A percentile compares a stretch with the other conserved stretches of the same genome.
Evolutionary conservation across 208 protist species (phyloP).

Genomic region (Wallacemonas rigidus): DNA sequence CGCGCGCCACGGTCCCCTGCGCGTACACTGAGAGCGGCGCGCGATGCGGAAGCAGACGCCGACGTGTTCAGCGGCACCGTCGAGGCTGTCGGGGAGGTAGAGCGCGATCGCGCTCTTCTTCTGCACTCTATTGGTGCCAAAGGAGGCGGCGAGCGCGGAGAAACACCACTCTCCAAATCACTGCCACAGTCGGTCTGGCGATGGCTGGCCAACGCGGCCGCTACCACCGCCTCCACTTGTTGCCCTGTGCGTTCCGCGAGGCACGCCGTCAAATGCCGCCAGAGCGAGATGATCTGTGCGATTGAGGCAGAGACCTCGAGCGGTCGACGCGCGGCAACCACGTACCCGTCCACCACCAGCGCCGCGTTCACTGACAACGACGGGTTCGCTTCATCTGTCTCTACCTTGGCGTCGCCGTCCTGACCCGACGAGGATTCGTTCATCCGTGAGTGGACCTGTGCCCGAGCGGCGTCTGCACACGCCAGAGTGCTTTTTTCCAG

Average conservation of each 20-base stretch:
- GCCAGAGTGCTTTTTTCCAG: background rate
- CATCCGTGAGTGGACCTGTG: background rate
- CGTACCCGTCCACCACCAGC: conserved; percentile 1
- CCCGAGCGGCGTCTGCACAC: background rate
- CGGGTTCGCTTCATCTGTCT: conserved; percentile 23
- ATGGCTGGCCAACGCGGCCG: too few species aligned
- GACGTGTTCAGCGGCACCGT: conserved; percentile 8
- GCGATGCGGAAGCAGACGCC: conserved; percentile 5
- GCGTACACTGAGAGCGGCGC: background rate
- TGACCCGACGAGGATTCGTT: too few species aligned
- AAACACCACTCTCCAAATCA: background rate
- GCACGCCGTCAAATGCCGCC: background rate
- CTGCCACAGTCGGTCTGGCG: too few species aligned
- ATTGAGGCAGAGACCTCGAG: background rate
- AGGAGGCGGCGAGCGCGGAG: background rate
- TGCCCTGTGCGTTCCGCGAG: background rate
- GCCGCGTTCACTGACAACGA: background rate
- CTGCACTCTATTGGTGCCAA: background rate
- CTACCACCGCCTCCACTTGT: background rate
- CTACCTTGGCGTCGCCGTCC: conserved; percentile 2
- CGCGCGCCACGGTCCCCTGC: too few species aligned
- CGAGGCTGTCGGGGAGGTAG: background rate
- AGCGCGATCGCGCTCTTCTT: conserved; percentile 5
- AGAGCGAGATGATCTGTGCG: conserved; percentile 5
- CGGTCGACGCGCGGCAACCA: background rate